Evolutionary conservation across 73 alveolate genomes (phyloP), one percentile per base, ranked within the genome.

Genomic region (Effrenium voratum): DNA sequence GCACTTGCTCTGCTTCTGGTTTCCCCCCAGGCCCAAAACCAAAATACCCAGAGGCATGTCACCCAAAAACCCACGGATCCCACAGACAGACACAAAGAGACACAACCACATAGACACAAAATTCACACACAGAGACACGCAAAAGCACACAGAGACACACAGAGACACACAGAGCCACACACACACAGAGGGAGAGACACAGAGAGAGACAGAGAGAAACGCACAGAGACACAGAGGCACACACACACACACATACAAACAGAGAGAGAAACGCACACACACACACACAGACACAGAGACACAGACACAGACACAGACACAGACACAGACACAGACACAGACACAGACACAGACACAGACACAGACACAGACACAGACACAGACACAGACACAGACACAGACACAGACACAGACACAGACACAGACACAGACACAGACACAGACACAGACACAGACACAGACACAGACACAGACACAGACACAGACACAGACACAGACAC

Each of bases 391-490:
- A 55, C 70, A 55, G 32, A 55, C 70, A 55, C 70, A 55, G 32
- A 55, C 70, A 55, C 32, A 55, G 32, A 55, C 70, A 55, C 70
- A 55, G 32, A 55, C 70, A 55, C 70, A 55, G 70, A 55, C 70
- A 55, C 70, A 55, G 32, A 55, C 70, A 55, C 70, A 55, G 32
- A 55, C 70, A 55, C 70, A 55, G 32, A 55, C 32, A 55, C 70
- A 55, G 32, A 55, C 70, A 55, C 70, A 55, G 70, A 55, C 70
- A 55, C 70, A 55, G 70, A 55, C 70, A 55, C 70, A 55, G 70
- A 55, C 70, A 55, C 70, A 55, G 70, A 55, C 70, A 55, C 70
- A 55, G 70, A 55, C 70, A 55, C 70, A 55, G 70, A 55, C 70
- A 55, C 70, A 55, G 70, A 55, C 70, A 55, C 70, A 55, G 70